Base-by-base conservation (phyloP, 1,139 yeast species). In the Suhomyces wounanorum region DNA sequence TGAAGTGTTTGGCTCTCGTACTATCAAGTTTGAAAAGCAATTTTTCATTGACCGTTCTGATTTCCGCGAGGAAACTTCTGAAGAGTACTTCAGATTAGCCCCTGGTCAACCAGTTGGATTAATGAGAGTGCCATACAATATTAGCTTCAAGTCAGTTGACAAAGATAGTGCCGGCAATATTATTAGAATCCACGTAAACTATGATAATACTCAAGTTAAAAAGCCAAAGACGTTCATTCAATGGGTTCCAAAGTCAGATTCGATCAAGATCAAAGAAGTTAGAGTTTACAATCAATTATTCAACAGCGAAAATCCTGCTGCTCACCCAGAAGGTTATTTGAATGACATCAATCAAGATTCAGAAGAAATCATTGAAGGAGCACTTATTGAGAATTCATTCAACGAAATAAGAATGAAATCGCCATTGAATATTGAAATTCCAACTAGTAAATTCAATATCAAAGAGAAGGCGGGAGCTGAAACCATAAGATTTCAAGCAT, bases 51-150 rank as follows among this genome's bases (percentile, higher is more conserved):
- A 92, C 67, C 79, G 94, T 61, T 75, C 85, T 48, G 99, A 95
- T 71, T 89, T 87, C 76, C 81, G 91, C 52, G 95, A 89, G 63
- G 68, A 65, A 17, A 52, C 64, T 28, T 73, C 78, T 44, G 72
- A 76, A 57, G 84, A 79, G 48, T 95, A 89, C 70, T 94, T 90
- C 80, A 84, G 99, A 69, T 79, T 94, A 63, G 92, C 97, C 1
- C 96, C 97, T 18, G 88, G 87, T 45, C 97, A 92, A 75, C 83
- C 96, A 3, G 99, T 95, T 57, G 99, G 99, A n/a, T 78, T 95
- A 61, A 83, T 95, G 78, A 90, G 85, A 69, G 96, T 94, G 31
- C 97, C 98, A 53, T 82, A 81, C 72, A 90, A 87, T 54, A 78
- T 95, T 56, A 80, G 87, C 49, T 95, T 88, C 60, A 84, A 83